phyloP scores from a whole-genome alignment of 2,329 filamentous ascomycete species.

The Calonectria pteridis region DNA sequence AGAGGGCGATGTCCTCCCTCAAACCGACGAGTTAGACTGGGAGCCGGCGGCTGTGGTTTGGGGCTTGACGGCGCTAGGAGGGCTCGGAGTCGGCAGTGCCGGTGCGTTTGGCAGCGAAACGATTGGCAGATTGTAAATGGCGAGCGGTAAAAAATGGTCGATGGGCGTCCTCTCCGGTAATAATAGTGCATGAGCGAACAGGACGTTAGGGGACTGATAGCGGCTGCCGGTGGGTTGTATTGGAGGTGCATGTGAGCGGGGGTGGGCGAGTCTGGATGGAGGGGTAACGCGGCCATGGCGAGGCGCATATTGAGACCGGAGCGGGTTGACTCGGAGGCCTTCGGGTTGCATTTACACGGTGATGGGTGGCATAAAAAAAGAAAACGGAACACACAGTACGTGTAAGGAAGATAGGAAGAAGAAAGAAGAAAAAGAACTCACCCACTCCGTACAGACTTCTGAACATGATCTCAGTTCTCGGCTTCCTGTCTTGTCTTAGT shows the following conservation, averaged over 20 bases:
- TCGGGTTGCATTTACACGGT: neutral
- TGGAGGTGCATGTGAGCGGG: neutral
- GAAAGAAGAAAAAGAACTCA: neutral
- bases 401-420: neutral
- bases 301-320: neutral
- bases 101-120: conserved; percentile 63
- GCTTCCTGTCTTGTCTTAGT: conserved; percentile 7
- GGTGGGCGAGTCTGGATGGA: neutral
- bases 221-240: neutral
- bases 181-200: conserved; percentile 31
- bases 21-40: conserved; percentile 48
- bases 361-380: neutral
- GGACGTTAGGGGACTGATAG: conserved; percentile 34
- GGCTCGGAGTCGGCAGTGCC: conserved; percentile 58
- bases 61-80: conserved; percentile 58
- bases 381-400: neutral
- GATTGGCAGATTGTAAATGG: conserved; percentile 41
- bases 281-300: neutral
- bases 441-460: neutral
- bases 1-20: conserved; percentile 57
- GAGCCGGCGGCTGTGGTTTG: conserved; percentile 61
- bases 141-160: neutral
- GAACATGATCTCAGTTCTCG: neutral
- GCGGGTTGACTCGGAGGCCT: neutral
- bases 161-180: neutral